These are phyloP conservation scores for Sporothrix humicola DNA, from an alignment of 2,329 filamentous ascomycete species.

Conservation along the genomic window DNA sequence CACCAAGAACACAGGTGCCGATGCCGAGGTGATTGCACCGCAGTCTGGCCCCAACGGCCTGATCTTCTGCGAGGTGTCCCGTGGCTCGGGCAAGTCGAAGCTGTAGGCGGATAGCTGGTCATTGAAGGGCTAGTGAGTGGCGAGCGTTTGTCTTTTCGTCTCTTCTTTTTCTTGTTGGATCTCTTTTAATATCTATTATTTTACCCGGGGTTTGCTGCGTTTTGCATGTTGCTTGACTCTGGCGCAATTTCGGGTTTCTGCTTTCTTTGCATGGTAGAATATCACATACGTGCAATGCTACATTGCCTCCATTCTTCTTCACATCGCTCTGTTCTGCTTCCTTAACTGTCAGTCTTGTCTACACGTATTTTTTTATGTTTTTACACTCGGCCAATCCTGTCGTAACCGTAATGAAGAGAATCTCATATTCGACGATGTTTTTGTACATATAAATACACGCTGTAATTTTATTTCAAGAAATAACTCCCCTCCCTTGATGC, in stretches of 20 bases:
- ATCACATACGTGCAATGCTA: neutral
- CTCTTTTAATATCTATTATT: neutral
- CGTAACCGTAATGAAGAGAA: neutral
- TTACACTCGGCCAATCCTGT: neutral
- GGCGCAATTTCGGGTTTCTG: neutral
- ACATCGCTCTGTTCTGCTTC: neutral
- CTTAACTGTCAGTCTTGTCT: neutral
- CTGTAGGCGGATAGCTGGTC: constrained; percentile 1
- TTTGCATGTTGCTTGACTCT: neutral
- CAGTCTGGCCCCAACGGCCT: constrained; percentile 93
- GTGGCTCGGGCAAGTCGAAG: constrained; percentile 61
- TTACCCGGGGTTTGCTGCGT: neutral
- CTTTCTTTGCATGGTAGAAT: neutral
- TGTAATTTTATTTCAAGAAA: neutral
- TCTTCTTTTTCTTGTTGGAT: neutral
- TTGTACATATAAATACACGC: constrained; percentile 29
- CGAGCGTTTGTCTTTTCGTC: neutral
- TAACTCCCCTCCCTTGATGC: neutral
- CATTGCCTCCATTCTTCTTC: neutral
- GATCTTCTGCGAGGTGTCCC: constrained; percentile 88
- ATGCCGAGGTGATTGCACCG: constrained; percentile 94
- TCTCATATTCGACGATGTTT: neutral
- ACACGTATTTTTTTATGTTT: too few relatives aligned
- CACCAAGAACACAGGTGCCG: constrained; percentile 90
- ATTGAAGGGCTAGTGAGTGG: neutral